Percentiles rank a stretch among this genome's conserved stretches.
These are phyloP conservation scores for Botrytis medusae DNA, from an alignment of 2,329 filamentous ascomycete species.

Conservation along the genomic window DNA sequence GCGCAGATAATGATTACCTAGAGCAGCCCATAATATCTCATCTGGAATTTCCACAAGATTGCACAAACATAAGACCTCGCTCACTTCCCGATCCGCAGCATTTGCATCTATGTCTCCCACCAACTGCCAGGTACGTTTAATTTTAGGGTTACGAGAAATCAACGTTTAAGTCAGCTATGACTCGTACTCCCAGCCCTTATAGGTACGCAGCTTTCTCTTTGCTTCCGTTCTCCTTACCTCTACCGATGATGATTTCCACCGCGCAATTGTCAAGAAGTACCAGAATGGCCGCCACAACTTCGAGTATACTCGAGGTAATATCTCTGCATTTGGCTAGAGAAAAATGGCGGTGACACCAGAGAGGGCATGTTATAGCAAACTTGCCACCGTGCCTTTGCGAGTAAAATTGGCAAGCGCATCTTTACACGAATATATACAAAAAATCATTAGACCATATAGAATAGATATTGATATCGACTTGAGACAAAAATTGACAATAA, in stretches of 20 bases:
- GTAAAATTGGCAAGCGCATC: background rate
- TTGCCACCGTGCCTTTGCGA: background rate
- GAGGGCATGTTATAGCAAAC: background rate
- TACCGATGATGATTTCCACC: background rate
- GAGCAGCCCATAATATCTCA: background rate
- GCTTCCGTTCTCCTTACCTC: background rate
- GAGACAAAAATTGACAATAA: background rate
- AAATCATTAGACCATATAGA: background rate
- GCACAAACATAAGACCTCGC: background rate
- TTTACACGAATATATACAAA: background rate
- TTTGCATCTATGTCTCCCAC: background rate
- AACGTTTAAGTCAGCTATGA: background rate
- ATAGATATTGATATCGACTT: background rate
- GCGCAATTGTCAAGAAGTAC: background rate
- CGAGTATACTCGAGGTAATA: background rate
- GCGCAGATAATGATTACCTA: background rate
- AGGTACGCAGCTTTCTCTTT: background rate
- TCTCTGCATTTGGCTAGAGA: background rate
- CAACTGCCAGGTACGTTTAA: background rate
- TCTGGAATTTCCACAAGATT: background rate
- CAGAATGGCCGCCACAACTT: background rate
- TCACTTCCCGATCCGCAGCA: background rate
- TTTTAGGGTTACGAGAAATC: background rate
- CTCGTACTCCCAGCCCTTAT: rapidly evolving
- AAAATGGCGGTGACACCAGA: no score